phyloP scores from a whole-genome alignment of 768 basidiomycete genomes.

The Xerocomellus dryophilus region DNA sequence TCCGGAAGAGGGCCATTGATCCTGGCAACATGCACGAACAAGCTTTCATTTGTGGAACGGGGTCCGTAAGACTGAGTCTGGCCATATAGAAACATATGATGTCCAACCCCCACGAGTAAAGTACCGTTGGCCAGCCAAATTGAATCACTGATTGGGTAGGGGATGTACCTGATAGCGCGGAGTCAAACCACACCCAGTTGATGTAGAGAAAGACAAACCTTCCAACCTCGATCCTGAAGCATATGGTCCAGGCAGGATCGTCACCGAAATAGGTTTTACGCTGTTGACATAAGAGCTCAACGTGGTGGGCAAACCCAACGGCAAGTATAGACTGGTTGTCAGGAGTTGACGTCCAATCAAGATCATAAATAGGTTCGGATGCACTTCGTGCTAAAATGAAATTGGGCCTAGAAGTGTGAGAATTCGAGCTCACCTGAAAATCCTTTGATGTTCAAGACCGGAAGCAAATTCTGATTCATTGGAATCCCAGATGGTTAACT shows the following conservation, averaged over 20 bases:
- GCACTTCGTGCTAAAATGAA: slow-evolving; percentile 16
- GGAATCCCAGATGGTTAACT: slow-evolving; percentile 95
- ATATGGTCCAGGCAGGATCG: slow-evolving; percentile 74
- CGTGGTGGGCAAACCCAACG: slow-evolving; percentile 74
- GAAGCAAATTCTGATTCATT: slow-evolving; percentile 90
- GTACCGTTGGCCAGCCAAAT: slow-evolving; percentile 88
- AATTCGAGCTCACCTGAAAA: slow-evolving; percentile 49
- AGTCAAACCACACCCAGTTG: background rate
- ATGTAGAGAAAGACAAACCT: slow-evolving; percentile 44
- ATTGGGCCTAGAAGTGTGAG: background rate
- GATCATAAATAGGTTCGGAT: slow-evolving; percentile 66
- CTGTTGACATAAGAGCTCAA: slow-evolving; percentile 90
- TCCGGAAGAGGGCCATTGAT: slow-evolving; percentile 85
- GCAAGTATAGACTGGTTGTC: slow-evolving; percentile 89
- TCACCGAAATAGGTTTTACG: slow-evolving; percentile 89
- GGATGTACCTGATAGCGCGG: slow-evolving; percentile 54
- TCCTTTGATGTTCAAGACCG: slow-evolving; percentile 72
- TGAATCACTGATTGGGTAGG: slow-evolving; percentile 80
- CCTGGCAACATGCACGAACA: slow-evolving; percentile 81
- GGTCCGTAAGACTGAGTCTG: slow-evolving; percentile 34
- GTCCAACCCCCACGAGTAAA: slow-evolving; percentile 76
- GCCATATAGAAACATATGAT: slow-evolving; percentile 79
- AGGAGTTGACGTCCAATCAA: slow-evolving; percentile 92
- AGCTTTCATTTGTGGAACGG: slow-evolving; percentile 39
- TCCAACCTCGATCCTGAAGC: slow-evolving; percentile 66